Conservation (phyloP, 2,329 filamentous ascomycete species). For the Colletotrichum sp. region DNA sequence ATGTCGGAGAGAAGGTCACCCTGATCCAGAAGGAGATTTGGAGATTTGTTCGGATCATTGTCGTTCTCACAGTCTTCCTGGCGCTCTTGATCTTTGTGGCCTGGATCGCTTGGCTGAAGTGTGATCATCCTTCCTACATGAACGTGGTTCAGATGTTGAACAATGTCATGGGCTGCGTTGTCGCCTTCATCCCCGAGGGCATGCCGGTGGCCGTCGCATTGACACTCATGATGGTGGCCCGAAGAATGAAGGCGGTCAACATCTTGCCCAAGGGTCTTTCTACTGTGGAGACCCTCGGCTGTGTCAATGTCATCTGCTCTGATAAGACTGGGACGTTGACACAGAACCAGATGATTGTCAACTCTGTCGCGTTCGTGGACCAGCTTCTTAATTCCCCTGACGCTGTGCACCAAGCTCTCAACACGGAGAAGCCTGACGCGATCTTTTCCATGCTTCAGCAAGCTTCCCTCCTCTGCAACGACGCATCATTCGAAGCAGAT, state of each 20-base stretch:
- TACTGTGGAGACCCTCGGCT: not conserved
- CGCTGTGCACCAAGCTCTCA: not conserved
- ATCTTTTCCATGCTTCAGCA: not conserved
- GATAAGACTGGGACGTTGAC: constrained; percentile 49
- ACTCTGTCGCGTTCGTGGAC: constrained; percentile 41
- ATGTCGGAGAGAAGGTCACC: not conserved
- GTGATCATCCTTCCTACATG: constrained; percentile 27
- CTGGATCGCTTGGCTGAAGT: constrained; percentile 41
- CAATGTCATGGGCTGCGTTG: not conserved
- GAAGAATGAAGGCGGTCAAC: constrained; percentile 46
- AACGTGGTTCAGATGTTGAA: not conserved
- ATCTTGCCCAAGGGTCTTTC: constrained; percentile 29
- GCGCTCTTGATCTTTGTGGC: constrained; percentile 30
- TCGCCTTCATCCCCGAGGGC: constrained; percentile 31
- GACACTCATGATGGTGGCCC: constrained; percentile 47
- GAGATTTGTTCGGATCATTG: not conserved
- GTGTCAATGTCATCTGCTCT: constrained; percentile 28
- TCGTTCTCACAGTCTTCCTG: not conserved
- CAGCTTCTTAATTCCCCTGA: not conserved
- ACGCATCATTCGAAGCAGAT: not conserved
- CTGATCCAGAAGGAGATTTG: not conserved
- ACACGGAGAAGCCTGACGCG: not conserved
- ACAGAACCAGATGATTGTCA: constrained; percentile 50
- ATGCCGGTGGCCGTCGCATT: constrained; percentile 43
- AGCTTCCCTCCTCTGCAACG: not conserved